Evolutionary conservation across 2,329 filamentous ascomycete genomes (phyloP).

Genomic region (Stemphylium lycopersici): DNA sequence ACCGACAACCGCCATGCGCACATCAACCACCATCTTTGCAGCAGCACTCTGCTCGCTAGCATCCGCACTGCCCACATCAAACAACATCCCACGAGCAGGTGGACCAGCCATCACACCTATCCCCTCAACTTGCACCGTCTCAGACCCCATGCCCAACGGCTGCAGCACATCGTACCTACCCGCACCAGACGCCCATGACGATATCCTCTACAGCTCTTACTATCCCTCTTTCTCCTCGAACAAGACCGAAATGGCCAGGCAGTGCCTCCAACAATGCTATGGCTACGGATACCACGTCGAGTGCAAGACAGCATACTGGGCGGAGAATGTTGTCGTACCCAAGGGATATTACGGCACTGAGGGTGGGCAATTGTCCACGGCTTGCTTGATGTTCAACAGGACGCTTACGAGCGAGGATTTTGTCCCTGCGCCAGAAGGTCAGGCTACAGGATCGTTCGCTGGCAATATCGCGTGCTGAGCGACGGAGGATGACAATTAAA

Average conservation of each 20-base stretch:
- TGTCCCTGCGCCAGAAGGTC: slow-evolving; percentile 32
- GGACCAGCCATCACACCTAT: slow-evolving; percentile 44
- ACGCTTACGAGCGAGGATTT: slow-evolving; percentile 38
- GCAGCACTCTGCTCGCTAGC: slow-evolving; percentile 5
- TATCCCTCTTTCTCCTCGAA: slow-evolving; percentile 41
- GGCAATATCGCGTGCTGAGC: slow-evolving; percentile 42
- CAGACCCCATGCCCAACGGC: slow-evolving; percentile 26
- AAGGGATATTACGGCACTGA: slow-evolving; percentile 40
- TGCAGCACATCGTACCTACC: slow-evolving; percentile 34
- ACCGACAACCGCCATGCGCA: slow-evolving; percentile 5
- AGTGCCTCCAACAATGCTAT: slow-evolving; percentile 52
- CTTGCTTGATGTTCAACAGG: slow-evolving; percentile 46
- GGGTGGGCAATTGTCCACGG: slow-evolving; percentile 41
- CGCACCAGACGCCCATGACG: slow-evolving; percentile 21
- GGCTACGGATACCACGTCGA: slow-evolving; percentile 45
- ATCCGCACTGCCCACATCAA: slow-evolving; percentile 10
- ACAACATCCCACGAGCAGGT: slow-evolving; percentile 36
- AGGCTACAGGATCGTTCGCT: slow-evolving; percentile 41
- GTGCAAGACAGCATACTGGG: slow-evolving; percentile 48
- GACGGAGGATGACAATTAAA: not conserved
- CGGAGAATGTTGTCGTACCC: slow-evolving; percentile 46
- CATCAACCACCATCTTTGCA: slow-evolving; percentile 1
- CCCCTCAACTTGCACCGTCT: slow-evolving; percentile 45
- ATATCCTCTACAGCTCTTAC: slow-evolving; percentile 39
- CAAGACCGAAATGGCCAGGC: slow-evolving; percentile 33